Percentiles rank a stretch among this genome's conserved stretches.
phyloP scores from a whole-genome alignment of 1,284 basidiomycete species.

The Boletus semigastroideus region DNA sequence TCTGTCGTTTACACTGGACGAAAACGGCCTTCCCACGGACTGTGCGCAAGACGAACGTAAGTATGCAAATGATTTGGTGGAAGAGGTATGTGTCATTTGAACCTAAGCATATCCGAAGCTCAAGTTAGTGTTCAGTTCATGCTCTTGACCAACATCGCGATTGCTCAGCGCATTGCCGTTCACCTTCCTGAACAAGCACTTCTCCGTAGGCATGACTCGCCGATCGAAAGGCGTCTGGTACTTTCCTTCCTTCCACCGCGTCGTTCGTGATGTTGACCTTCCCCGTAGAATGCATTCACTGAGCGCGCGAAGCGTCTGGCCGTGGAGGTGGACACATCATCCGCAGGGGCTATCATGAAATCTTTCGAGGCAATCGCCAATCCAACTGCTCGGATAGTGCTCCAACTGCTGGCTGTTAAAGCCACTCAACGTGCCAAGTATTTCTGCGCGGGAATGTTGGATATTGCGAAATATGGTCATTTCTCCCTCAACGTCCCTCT shows the following conservation, averaged over 20 bases:
- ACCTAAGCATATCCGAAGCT: slow-evolving; percentile 2
- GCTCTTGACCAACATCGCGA: slow-evolving; percentile 87
- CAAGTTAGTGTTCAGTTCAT: slow-evolving; percentile 66
- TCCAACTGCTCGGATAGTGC: slow-evolving; percentile 66
- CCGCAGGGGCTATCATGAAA: slow-evolving; percentile 80
- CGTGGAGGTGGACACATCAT: slow-evolving; percentile 78
- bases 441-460: slow-evolving; percentile 98
- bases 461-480: slow-evolving; percentile 97
- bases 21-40: slow-evolving; percentile 80
- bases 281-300: slow-evolving; percentile 63
- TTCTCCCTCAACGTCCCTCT: slow-evolving; percentile 90
- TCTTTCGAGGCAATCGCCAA: slow-evolving; percentile 78
- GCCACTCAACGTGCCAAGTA: slow-evolving; percentile 93
- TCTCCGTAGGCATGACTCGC: slow-evolving; percentile 90
- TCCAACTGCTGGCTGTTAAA: slow-evolving; percentile 85
- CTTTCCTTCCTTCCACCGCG: slow-evolving; percentile 26
- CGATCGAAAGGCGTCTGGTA: slow-evolving; percentile 87
- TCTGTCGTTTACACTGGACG: slow-evolving; percentile 82
- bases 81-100: slow-evolving; percentile 63
- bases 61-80: slow-evolving; percentile 82
- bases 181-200: slow-evolving; percentile 94
- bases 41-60: slow-evolving; percentile 64
- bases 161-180: slow-evolving; percentile 91
- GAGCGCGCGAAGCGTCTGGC: slow-evolving; percentile 85
- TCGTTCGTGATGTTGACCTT: slow-evolving; percentile 8